Evolutionary conservation across 805 yeast species (phyloP).

Genomic region (Yamadazyma kitorensis): DNA sequence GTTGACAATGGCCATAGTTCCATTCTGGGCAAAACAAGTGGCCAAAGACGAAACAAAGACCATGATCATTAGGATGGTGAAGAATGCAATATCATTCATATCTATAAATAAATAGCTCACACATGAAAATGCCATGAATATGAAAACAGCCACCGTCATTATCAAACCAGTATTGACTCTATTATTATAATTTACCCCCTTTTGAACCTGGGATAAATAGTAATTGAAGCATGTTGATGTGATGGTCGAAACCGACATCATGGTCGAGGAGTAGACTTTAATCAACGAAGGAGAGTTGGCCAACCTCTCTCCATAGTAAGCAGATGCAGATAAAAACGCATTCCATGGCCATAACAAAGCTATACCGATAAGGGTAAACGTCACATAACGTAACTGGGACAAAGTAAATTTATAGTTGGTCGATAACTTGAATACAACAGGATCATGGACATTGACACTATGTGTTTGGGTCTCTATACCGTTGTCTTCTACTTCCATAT

Average conservation of each 20-base stretch:
- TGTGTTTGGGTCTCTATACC: neutral
- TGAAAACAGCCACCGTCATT: slow-evolving; percentile 56
- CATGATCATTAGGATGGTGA: slow-evolving; percentile 54
- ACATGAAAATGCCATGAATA: slow-evolving; percentile 54
- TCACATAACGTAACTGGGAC: slow-evolving; percentile 44
- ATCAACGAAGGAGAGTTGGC: slow-evolving; percentile 47
- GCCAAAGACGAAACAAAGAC: slow-evolving; percentile 70
- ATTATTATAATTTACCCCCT: slow-evolving; percentile 51
- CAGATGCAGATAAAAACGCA: slow-evolving; percentile 81
- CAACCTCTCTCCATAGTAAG: slow-evolving; percentile 69
- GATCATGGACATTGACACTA: slow-evolving; percentile 17
- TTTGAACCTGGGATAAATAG: slow-evolving; percentile 64
- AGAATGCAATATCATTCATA: slow-evolving; percentile 44
- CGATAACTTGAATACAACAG: slow-evolving; percentile 15
- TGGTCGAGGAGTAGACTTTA: slow-evolving; percentile 67
- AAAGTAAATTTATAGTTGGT: slow-evolving; percentile 14
- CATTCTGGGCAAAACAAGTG: slow-evolving; percentile 83
- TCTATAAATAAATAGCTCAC: slow-evolving; percentile 30
- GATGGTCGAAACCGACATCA: slow-evolving; percentile 84
- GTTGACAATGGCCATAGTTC: slow-evolving; percentile 83
- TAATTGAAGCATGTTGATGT: slow-evolving; percentile 59
- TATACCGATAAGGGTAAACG: slow-evolving; percentile 69
- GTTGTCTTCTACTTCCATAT: slow-evolving; percentile 1
- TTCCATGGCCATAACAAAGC: slow-evolving; percentile 97
- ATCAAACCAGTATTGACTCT: slow-evolving; percentile 62